phyloP scores from a whole-genome alignment of 257 asterid species.

The Nicotiana sylvestris region DNA sequence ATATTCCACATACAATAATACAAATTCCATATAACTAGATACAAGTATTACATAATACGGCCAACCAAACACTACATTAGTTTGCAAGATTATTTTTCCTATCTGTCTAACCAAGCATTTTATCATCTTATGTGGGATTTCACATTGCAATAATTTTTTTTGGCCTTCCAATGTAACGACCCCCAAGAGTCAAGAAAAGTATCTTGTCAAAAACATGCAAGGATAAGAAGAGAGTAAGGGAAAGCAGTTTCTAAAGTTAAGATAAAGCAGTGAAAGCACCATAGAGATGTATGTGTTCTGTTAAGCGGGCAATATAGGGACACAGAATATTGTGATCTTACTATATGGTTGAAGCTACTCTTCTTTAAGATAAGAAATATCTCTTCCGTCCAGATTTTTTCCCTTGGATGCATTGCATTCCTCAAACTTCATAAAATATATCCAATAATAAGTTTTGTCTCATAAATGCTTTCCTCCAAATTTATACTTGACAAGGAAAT shows the following conservation, averaged over 20 bases:
- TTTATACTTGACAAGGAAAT: not conserved
- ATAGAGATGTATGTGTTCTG: not conserved
- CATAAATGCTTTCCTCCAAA: not conserved
- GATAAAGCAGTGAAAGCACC: not conserved
- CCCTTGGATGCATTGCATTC: not conserved
- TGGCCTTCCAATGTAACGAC: not conserved
- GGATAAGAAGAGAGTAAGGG: not conserved
- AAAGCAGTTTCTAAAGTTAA: not conserved
- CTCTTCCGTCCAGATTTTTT: not conserved
- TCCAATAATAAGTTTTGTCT: not conserved
- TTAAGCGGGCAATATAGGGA: not conserved
- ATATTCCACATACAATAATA: not conserved
- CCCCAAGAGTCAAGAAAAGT: not conserved
- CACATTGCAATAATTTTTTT: not conserved
- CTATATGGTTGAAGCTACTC: not conserved
- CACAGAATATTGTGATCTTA: not conserved
- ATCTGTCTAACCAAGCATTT: not conserved
- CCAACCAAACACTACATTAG: not conserved
- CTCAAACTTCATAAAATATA: not conserved
- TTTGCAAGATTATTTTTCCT: not conserved
- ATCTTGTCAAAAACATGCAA: not conserved
- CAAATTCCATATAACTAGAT: not conserved
- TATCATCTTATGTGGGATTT: not conserved
- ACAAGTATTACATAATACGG: not conserved
- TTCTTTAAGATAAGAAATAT: not conserved